Evolutionary conservation across 2,329 filamentous ascomycete species (phyloP).

Genomic region (Apiospora hydei): DNA sequence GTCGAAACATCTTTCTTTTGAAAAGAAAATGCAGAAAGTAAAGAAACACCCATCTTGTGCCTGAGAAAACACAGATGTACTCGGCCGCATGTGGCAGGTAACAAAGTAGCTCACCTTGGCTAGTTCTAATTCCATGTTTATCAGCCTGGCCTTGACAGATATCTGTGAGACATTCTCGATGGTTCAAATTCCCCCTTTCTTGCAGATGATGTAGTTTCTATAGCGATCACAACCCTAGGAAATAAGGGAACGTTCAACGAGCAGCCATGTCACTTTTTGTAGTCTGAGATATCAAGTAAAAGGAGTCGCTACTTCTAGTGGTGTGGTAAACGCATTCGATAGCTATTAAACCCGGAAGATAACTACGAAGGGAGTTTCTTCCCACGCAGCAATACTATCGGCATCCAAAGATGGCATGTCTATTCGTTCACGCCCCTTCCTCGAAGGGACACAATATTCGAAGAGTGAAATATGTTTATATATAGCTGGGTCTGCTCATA

Average conservation of each 20-base stretch:
- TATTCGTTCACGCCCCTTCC: neutral
- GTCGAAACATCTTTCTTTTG: no score
- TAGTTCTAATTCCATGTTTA: neutral
- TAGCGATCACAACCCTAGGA: neutral
- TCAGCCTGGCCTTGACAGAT: neutral
- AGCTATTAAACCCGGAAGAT: neutral
- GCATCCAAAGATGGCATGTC: neutral
- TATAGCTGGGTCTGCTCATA: neutral
- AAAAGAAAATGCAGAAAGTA: neutral
- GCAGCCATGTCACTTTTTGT: neutral
- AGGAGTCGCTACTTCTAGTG: neutral
- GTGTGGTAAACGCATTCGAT: neutral
- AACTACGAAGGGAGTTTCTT: no score
- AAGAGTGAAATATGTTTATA: neutral
- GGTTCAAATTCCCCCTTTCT: neutral
- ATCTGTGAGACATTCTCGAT: neutral
- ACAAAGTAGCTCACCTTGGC: accelerated
- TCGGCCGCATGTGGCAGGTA: neutral
- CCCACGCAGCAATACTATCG: no score
- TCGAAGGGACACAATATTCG: neutral
- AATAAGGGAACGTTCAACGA: no score
- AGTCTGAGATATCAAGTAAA: neutral
- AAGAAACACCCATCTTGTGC: neutral
- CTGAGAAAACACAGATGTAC: neutral
- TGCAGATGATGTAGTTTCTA: neutral